These are phyloP conservation scores for Auriculariales sp. DNA, from an alignment of 768 basidiomycete species.

Conservation along the genomic window DNA sequence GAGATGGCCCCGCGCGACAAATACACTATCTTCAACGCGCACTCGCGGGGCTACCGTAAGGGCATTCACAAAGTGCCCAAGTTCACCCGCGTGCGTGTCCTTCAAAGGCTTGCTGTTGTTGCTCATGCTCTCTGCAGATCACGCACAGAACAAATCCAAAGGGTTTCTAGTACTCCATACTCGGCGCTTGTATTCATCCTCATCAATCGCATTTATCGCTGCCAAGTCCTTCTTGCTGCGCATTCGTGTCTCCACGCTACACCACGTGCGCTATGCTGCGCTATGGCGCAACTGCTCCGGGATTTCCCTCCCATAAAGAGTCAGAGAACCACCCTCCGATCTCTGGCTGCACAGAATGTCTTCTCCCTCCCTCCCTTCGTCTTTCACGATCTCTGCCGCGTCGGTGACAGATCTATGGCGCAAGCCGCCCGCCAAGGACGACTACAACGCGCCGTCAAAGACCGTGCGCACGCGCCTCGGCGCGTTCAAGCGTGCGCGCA, in stretches of 20 bases:
- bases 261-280: too few species aligned
- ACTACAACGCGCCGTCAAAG: constrained; percentile 11
- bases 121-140: constrained; percentile 34
- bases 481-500: constrained; percentile 12
- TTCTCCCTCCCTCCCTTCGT: too few species aligned
- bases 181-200: too few species aligned
- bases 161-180: constrained; percentile 66
- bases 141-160: constrained; percentile 79
- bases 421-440: constrained; percentile 14
- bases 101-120: background rate
- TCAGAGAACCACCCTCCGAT: too few species aligned
- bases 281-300: too few species aligned
- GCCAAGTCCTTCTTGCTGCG: too few species aligned
- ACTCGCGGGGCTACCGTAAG: constrained; percentile 67
- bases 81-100: constrained; percentile 70
- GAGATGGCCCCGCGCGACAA: constrained; percentile 92
- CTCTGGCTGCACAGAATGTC: too few species aligned
- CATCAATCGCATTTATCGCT: too few species aligned
- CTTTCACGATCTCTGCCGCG: background rate
- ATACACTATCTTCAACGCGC: constrained; percentile 77
- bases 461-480: constrained; percentile 4
- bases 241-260: too few species aligned
- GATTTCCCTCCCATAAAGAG: too few species aligned
- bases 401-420: constrained; percentile 16
- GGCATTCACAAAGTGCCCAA: constrained; percentile 97